phyloP scores from a whole-genome alignment of 2,329 filamentous ascomycete genomes.

The Aspergillus niger region DNA sequence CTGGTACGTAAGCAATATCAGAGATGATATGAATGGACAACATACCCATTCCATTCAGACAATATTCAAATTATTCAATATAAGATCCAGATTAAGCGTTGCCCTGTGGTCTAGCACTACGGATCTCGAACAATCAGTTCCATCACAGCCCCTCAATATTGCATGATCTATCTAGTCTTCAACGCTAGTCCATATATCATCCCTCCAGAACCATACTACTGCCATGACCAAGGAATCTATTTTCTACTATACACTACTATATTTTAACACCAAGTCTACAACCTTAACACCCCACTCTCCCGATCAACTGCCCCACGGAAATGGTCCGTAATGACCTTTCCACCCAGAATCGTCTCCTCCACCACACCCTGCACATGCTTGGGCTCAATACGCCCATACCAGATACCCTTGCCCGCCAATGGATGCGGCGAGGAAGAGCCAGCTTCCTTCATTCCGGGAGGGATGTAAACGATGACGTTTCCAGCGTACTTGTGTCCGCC shows the following conservation, averaged over 20 bases:
- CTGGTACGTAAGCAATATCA: background rate
- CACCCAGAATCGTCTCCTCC: constrained; percentile 80
- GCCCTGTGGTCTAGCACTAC: too few relatives aligned
- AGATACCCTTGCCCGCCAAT: constrained; percentile 61
- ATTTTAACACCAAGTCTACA: constrained; percentile 24
- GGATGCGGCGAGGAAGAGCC: constrained; percentile 28
- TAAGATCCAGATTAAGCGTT: too few relatives aligned
- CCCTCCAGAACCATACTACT: too few relatives aligned
- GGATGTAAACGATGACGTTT: constrained; percentile 83
- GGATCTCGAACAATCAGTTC: too few relatives aligned
- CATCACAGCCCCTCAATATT: too few relatives aligned
- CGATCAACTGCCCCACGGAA: constrained; percentile 84
- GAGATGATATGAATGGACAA: too few relatives aligned
- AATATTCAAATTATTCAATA: too few relatives aligned
- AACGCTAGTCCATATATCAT: too few relatives aligned
- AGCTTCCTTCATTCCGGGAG: constrained; percentile 33
- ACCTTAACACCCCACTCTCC: constrained; percentile 69
- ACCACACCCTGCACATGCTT: constrained; percentile 90
- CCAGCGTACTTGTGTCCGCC: constrained; percentile 95
- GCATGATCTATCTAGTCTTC: too few relatives aligned
- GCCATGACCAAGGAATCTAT: background rate
- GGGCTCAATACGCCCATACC: constrained; percentile 80
- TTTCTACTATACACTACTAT: background rate
- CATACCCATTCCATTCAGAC: too few relatives aligned
- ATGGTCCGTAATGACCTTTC: constrained; percentile 81